Percentiles rank a stretch among this genome's conserved stretches.
These are phyloP conservation scores for Blastobotrys aristatus DNA, from an alignment of 1,139 yeast species.

Conservation along the genomic window DNA sequence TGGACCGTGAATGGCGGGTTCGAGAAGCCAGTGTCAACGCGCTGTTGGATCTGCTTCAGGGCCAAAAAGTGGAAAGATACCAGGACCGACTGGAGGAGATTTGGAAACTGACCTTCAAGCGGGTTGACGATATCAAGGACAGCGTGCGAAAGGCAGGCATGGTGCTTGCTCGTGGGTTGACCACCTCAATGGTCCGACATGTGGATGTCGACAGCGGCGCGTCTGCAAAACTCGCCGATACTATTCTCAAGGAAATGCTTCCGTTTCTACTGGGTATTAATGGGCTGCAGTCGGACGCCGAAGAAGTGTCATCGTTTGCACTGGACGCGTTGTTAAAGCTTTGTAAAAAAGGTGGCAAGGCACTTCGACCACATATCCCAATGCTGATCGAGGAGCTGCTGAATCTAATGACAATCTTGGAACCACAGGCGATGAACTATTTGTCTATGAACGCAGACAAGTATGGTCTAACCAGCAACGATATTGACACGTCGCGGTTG, in stretches of 20 bases:
- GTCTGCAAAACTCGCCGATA: slow-evolving; percentile 42
- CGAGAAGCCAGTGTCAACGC: slow-evolving; percentile 87
- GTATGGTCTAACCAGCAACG: slow-evolving; percentile 64
- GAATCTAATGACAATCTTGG: slow-evolving; percentile 74
- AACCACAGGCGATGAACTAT: slow-evolving; percentile 87
- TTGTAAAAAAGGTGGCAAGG: slow-evolving; percentile 52
- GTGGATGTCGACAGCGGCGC: slow-evolving; percentile 43
- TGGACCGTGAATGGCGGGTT: slow-evolving; percentile 86
- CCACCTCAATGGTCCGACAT: slow-evolving; percentile 57
- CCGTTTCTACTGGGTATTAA: slow-evolving; percentile 77
- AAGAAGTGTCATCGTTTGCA: slow-evolving; percentile 75
- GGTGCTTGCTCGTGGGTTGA: slow-evolving; percentile 60
- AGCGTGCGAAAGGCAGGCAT: slow-evolving; percentile 83
- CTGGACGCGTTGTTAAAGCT: slow-evolving; percentile 66
- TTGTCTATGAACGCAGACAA: slow-evolving; percentile 84
- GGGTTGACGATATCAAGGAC: slow-evolving; percentile 90
- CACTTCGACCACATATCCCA: slow-evolving; percentile 66
- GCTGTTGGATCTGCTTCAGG: slow-evolving; percentile 62
- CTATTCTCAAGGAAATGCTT: slow-evolving; percentile 56
- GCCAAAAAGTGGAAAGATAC: slow-evolving; percentile 51
- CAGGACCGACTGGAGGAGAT: slow-evolving; percentile 56
- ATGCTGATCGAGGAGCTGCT: slow-evolving; percentile 64
- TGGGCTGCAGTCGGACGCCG: slow-evolving; percentile 80
- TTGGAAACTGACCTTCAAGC: slow-evolving; percentile 86
- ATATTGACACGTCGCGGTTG: slow-evolving; percentile 72